Percentiles rank a stretch among this genome's conserved stretches.
Evolutionary conservation across 2,329 filamentous ascomycete species (phyloP).

Genomic region (Hypoxylon sp.): DNA sequence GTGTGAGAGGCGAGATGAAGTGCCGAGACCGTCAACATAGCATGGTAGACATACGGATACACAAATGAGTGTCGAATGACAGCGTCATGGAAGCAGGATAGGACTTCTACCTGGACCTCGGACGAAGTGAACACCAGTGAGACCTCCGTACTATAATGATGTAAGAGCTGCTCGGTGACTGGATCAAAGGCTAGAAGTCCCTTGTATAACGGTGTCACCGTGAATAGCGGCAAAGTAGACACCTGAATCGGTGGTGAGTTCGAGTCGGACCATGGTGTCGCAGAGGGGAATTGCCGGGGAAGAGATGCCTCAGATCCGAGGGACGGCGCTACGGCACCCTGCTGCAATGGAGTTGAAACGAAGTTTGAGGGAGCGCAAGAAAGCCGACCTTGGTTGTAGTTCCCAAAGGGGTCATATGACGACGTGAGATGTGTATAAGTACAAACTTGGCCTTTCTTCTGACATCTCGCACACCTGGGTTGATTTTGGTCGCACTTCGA

Average conservation of each 20-base stretch:
- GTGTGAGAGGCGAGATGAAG: conserved; percentile 23
- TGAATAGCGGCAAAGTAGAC: neutral
- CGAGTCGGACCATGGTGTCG: neutral
- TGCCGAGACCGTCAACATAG: conserved; percentile 20
- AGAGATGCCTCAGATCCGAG: neutral
- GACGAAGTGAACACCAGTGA: conserved; percentile 20
- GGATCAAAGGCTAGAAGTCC: conserved; percentile 2
- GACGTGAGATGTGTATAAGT: conserved; percentile 22
- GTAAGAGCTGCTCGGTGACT: conserved; percentile 6
- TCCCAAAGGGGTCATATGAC: conserved; percentile 19
- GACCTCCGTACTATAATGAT: conserved; percentile 22
- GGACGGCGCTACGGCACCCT: too few relatives aligned
- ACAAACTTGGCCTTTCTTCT: conserved; percentile 13
- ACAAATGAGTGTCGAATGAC: conserved; percentile 18
- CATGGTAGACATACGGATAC: conserved; percentile 21
- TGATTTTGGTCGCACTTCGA: conserved; percentile 19
- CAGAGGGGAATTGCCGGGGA: neutral
- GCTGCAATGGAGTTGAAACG: neutral
- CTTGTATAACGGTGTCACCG: neutral
- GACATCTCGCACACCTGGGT: conserved; percentile 10
- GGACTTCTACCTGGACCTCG: conserved; percentile 13
- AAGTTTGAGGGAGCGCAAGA: neutral
- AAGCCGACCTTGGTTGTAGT: neutral
- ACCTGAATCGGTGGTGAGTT: too few relatives aligned
- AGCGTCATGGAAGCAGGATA: conserved; percentile 21